Evolutionary conservation across 192 early-diverging fungal species (phyloP), one percentile per base, ranked within the genome.

Genomic region (Entrophospora sp.): DNA sequence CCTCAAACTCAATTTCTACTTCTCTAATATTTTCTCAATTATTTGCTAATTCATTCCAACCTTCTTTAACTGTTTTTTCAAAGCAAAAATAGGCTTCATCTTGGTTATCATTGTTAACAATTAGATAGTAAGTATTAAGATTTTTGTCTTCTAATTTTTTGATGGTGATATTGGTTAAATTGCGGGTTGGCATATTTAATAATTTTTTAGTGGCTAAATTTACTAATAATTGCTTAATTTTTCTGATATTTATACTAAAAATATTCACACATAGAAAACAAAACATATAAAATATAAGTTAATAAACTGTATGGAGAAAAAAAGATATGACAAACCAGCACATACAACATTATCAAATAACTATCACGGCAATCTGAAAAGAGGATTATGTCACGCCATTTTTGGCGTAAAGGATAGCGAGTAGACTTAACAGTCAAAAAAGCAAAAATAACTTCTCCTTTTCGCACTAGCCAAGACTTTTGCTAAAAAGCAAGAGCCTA

Each of bases 81-180:
- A 57, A 57, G 20, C 55, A 57, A 57, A 57, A 57, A 36, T 22
- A 57, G 16, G 55, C 55, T 34, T 57, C 28, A 4, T 57, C 55
- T n/a, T 5, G 24, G 5, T 4, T 57, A 2, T 57, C 55, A 2
- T 57, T 57, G 32, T 57, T 31, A 2, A 57, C 32, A 57, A 57
- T 57, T 12, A 51, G 24, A 18, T 27, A 51, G 20, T 51, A 51
- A 8, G 3, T 5, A 2, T 51, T 51, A 24, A 51, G 20, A 22
- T 51, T 51, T 24, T 30, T 51, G 24, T 51, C 48, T 12, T 51
- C 48, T 51, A 8, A 8, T 24, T 51, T 18, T 51, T 18, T 51
- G 3, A 51, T 24, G 12, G n/a, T 51, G 2, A 51, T 51, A 10
- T 51, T 51, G 2, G 14, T 51, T 3, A 51, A 18, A 51, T 51